phyloP scores from a whole-genome alignment of 768 basidiomycete genomes.

The Lentinus brumalis region DNA sequence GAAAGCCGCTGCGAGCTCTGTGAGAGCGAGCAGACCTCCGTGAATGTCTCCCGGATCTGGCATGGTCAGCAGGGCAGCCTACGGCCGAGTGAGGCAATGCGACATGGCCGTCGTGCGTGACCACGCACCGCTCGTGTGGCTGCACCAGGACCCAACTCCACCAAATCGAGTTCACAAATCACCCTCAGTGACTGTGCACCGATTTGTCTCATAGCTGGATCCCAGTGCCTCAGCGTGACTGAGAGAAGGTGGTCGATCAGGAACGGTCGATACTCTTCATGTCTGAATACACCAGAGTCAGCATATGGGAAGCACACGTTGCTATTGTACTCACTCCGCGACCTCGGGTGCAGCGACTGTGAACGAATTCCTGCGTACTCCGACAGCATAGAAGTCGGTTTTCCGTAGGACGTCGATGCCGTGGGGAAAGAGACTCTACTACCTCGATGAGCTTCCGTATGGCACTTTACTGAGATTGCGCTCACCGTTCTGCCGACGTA shows the following conservation, averaged over 20 bases:
- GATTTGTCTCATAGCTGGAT: constrained; percentile 72
- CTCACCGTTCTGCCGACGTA: constrained; percentile 91
- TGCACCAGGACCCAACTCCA: constrained; percentile 50
- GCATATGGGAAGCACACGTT: not conserved
- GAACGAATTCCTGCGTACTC: constrained; percentile 82
- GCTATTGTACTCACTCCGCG: constrained; percentile 62
- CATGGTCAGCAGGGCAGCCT: constrained; percentile 63
- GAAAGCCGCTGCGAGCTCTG: constrained; percentile 70
- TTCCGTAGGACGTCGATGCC: constrained; percentile 92
- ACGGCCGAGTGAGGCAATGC: not conserved
- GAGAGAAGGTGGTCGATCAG: constrained; percentile 74
- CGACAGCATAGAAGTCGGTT: constrained; percentile 95
- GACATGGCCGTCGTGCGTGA: not conserved
- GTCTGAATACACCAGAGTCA: constrained; percentile 46
- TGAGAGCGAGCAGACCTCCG: constrained; percentile 75
- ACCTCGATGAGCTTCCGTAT: not conserved
- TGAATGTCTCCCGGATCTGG: constrained; percentile 75
- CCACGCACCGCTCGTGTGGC: constrained; percentile 54
- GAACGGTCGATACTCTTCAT: constrained; percentile 69
- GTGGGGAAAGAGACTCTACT: constrained; percentile 84
- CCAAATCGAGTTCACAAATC: constrained; percentile 65
- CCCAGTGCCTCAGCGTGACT: constrained; percentile 88
- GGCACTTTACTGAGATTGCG: not conserved
- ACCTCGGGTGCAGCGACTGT: constrained; percentile 84
- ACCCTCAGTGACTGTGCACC: constrained; percentile 74